Evolutionary conservation across 768 basidiomycete species (phyloP).

Genomic region (Pulveroboletus ravenelii): DNA sequence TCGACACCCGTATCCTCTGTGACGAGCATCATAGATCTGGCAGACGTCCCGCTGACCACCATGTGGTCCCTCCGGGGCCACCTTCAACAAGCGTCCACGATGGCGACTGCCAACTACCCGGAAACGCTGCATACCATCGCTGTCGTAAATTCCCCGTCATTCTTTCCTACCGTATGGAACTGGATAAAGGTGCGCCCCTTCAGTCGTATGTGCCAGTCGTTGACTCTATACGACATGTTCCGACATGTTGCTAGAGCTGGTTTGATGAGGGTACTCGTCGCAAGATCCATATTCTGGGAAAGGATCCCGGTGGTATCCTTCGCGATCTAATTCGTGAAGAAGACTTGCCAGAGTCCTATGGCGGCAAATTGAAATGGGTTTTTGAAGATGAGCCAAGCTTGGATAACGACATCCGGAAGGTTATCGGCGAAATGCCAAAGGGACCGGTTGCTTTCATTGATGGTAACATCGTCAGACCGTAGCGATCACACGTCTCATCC

Average conservation of each 20-base stretch:
- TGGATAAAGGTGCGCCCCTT: conserved; percentile 64
- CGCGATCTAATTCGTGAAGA: conserved; percentile 42
- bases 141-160: conserved; percentile 75
- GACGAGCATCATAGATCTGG: conserved; percentile 71
- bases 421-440: conserved; percentile 48
- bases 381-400: conserved; percentile 64
- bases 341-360: conserved; percentile 65
- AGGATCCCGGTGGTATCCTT: conserved; percentile 50
- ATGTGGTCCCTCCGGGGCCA: conserved; percentile 71
- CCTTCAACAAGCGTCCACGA: conserved; percentile 67
- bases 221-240: background rate
- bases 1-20: conserved; percentile 55
- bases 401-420: conserved; percentile 48
- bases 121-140: conserved; percentile 67
- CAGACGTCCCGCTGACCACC: conserved; percentile 50
- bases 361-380: conserved; percentile 68
- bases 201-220: background rate
- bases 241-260: conserved; percentile 47
- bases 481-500: background rate
- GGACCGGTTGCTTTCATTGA: conserved; percentile 51
- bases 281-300: conserved; percentile 73
- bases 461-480: conserved; percentile 35
- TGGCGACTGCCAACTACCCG: conserved; percentile 79
- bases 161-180: conserved; percentile 79
- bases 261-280: conserved; percentile 75